Base-by-base conservation (phyloP, 2,329 filamentous ascomycete genomes). In the Simplicillium sp. region DNA sequence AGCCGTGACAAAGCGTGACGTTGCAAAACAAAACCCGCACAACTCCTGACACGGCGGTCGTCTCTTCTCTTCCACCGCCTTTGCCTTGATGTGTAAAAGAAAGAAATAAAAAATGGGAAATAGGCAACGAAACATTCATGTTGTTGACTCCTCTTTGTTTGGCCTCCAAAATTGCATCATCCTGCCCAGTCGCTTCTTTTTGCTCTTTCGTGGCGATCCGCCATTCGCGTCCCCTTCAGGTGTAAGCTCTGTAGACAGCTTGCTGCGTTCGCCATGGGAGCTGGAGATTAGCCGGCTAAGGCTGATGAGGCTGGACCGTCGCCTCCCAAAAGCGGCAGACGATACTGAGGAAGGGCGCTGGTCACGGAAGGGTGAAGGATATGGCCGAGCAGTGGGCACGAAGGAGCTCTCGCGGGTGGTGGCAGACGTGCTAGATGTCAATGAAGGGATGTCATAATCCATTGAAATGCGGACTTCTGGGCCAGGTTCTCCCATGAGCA, bases 91-190 rank as follows among this genome's bases (percentile, higher is more conserved):
- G 9, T 25, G 9, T 25, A 25, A 25, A 25, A 25, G 20, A 25
- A 25, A 25, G 20, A 25, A 25, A 9, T 25, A 25, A 25, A 25
- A 25, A 25, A 25, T 25, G 20, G 9, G 20, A 25, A 25, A 25
- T 25, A 25, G 20, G 20, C 20, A 25, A 5, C 9, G 20, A 6
- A 25, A 9, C 20, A 25, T 25, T 25, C 20, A 25, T 25, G 51
- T 48, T 29, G 59, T 40, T 29, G 54, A 44, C 3, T 44, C 49
- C 31, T 64, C 56, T 46, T 72, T 71, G 53, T 72, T 78, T 9
- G 70, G 67, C 61, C 83, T 86, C 83, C 83, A 89, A 58, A 89
- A 89, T 51, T 82, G 79, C 71, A 87, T 79, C 65, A 88, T 71
- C 39, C 82, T 81, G 56, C 84, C 83, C 31, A 88, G 62, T 25